Base-by-base conservation (phyloP, 1,284 basidiomycete species). In the Cutaneotrichosporon cutaneum region DNA sequence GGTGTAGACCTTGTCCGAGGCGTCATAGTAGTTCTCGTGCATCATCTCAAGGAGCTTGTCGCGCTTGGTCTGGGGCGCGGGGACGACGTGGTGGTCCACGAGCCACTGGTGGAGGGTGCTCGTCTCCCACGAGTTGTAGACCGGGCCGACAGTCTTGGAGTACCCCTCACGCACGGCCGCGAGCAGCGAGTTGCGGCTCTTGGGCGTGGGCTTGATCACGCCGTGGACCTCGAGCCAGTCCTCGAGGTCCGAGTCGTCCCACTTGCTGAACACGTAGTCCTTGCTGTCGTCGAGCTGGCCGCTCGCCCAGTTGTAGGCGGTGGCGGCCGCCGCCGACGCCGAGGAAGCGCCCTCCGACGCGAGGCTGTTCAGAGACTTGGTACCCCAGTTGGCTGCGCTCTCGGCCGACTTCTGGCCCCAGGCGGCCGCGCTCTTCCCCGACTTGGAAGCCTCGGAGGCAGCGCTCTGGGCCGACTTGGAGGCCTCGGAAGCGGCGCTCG, bases 51-150 rank as follows among this genome's bases (percentile, higher is more conserved):
- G 71, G 39, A 94, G 84, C 63, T 86, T 83, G 44, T 92, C 87
- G 55, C 91, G 86, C 72, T 87, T 86, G 45, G 73, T 73, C 68
- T 88, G 83, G 14, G 52, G 30, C 70, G 84, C 83, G 70, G 84
- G 82, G 69, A 90, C 81, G 70, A 93, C 78, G 51, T 88, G 86
- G 76, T 93, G 91, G 33, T 83, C 79, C 6, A 90, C 81, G 54
- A 96, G 87, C 93, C 94, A 97, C 66, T 89, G 70, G 71, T 92
- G 90, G 56, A 94, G 85, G 74, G 90, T 90, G 3, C 86, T 88
- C 72, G 90, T 88, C 51, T 87, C 88, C 93, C 93, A 97, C 5
- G 87, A 85, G 36, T 90, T 82, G 85, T 90, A 97, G 52, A 88
- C 77, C 1, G 89, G 88, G 62, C 83, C 80, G 18, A 84, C 81